These are phyloP conservation scores for Acarospora socialis DNA, from an alignment of 2,329 filamentous ascomycete species.

Conservation along the genomic window DNA sequence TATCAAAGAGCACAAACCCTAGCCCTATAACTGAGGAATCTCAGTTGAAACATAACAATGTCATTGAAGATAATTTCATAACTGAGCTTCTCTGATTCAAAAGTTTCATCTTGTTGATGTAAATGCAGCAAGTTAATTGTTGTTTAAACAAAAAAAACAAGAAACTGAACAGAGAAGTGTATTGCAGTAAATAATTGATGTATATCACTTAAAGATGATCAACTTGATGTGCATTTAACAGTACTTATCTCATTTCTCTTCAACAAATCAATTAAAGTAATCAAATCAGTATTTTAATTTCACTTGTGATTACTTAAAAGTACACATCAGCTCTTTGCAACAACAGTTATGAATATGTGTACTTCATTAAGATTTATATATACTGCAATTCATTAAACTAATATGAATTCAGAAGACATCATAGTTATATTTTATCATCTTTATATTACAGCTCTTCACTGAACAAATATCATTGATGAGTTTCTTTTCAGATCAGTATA, in stretches of 20 bases:
- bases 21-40: too few species aligned
- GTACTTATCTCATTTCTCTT: constrained; percentile 4
- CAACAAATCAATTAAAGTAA: constrained; percentile 4
- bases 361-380: neutral
- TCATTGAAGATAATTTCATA: constrained; percentile 1
- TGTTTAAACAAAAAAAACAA: constrained; percentile 3
- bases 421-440: neutral
- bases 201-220: constrained; percentile 1
- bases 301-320: neutral
- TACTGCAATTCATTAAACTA: neutral
- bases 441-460: neutral
- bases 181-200: constrained; percentile 2
- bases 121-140: neutral
- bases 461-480: constrained; percentile 1
- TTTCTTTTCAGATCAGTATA: constrained; percentile 1
- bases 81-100: constrained; percentile 5
- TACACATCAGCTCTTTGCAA: neutral
- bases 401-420: neutral
- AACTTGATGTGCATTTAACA: constrained; percentile 1
- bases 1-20: too few species aligned
- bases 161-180: constrained; percentile 3
- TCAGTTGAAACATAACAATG: too few species aligned
- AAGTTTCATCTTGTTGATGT: constrained; percentile 2
- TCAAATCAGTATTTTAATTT: constrained; percentile 6
- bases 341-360: constrained; percentile 3